Conservation (phyloP, 257 asterid species). For the Mitragyna speciosa region DNA sequence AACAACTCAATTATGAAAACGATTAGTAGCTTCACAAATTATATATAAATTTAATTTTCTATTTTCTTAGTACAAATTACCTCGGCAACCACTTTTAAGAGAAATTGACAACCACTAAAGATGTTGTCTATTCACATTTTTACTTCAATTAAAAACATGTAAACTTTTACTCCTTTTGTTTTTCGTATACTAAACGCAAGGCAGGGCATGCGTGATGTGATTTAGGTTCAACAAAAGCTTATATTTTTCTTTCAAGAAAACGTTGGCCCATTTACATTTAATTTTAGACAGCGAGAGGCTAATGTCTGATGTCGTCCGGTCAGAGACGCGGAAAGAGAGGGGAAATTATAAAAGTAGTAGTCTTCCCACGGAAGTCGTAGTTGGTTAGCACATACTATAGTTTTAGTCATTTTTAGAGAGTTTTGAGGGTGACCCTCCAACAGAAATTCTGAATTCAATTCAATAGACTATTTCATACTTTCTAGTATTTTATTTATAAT, state of each 20-base stretch:
- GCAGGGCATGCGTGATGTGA: background rate
- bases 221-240: background rate
- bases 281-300: background rate
- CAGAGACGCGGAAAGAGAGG: constrained; percentile 20
- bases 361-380: background rate
- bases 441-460: constrained; percentile 12
- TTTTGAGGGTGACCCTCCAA: constrained; percentile 26
- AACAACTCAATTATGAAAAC: background rate
- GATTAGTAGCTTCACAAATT: too few relatives aligned
- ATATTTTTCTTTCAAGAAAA: background rate
- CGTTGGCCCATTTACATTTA: background rate
- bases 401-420: constrained; percentile 6
- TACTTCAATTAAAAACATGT: background rate
- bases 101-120: too few relatives aligned
- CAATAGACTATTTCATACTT: background rate
- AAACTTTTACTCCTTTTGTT: background rate
- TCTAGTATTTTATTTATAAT: background rate
- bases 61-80: too few relatives aligned
- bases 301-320: background rate
- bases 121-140: background rate
- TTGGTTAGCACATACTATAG: constrained; percentile 17
- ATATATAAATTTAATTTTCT: too few relatives aligned
- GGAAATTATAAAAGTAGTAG: background rate
- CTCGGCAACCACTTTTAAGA: too few relatives aligned
- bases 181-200: background rate